These are phyloP conservation scores for Cryptosporidium viatorum DNA, from an alignment of 169 alveolate genomes.

Conservation along the genomic window DNA sequence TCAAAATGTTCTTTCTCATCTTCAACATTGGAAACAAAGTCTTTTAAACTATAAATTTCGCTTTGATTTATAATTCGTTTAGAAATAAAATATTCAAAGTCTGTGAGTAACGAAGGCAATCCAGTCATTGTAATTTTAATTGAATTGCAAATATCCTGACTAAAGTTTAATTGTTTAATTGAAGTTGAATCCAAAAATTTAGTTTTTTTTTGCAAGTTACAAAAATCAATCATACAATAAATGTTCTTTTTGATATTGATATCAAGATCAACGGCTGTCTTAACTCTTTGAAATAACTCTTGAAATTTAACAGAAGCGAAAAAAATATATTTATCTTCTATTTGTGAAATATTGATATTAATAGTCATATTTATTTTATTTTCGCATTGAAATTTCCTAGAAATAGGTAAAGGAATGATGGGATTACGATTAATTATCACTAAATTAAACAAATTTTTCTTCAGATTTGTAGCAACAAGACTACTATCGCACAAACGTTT, in stretches of 20 bases:
- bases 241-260: background rate
- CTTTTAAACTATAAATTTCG: background rate
- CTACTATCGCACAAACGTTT: background rate
- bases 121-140: background rate
- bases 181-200: background rate
- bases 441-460: slow-evolving; percentile 14
- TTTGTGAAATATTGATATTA: background rate
- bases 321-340: background rate
- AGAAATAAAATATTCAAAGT: background rate
- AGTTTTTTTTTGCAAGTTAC: slow-evolving; percentile 5
- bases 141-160: background rate
- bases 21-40: background rate
- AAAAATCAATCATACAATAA: background rate
- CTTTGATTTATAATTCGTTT: background rate
- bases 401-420: slow-evolving; percentile 26
- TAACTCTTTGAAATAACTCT: background rate
- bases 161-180: background rate
- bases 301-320: background rate
- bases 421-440: slow-evolving; percentile 36
- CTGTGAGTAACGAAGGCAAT: slow-evolving; percentile 32
- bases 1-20: slow-evolving; percentile 19
- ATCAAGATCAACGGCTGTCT: background rate
- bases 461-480: background rate
- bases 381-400: slow-evolving; percentile 50
- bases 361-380: background rate